These are phyloP conservation scores for Helicosporidium sp. DNA, from an alignment of 139 green algal species.

Conservation along the genomic window DNA sequence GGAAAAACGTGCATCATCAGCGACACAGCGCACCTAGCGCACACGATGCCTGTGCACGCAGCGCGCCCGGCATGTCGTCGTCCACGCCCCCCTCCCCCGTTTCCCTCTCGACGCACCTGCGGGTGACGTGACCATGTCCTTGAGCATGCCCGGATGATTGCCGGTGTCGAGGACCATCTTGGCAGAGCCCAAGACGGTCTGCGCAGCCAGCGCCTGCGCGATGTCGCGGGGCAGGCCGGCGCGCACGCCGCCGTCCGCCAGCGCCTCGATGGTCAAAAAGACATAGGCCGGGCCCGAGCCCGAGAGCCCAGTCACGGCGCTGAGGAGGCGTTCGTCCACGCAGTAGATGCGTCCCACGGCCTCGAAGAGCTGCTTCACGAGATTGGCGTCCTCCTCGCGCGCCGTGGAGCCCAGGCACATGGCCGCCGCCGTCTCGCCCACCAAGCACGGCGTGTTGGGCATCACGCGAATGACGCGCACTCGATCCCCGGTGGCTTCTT, in stretches of 20 bases:
- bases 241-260: constrained; percentile 77
- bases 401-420: constrained; percentile 55
- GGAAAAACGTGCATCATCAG: too few species aligned
- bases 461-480: constrained; percentile 73
- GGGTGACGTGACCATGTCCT: constrained; percentile 79
- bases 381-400: constrained; percentile 32
- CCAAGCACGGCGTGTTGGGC: constrained; percentile 93
- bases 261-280: constrained; percentile 87
- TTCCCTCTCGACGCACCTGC: constrained; percentile 11
- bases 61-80: background rate
- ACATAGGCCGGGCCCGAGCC: constrained; percentile 84
- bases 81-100: background rate
- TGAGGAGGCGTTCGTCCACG: constrained; percentile 70
- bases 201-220: constrained; percentile 24
- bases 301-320: constrained; percentile 77
- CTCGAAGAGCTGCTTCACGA: constrained; percentile 45
- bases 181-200: constrained; percentile 68
- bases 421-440: constrained; percentile 64
- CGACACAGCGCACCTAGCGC: too few species aligned
- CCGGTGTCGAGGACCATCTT: constrained; percentile 94
- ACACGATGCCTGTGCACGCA: background rate
- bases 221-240: constrained; percentile 75
- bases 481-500: constrained; percentile 37
- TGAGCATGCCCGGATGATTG: constrained; percentile 71
- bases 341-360: constrained; percentile 47